Conservation (phyloP, 2,329 filamentous ascomycete genomes). For the Corniculantispora saksenae region DNA sequence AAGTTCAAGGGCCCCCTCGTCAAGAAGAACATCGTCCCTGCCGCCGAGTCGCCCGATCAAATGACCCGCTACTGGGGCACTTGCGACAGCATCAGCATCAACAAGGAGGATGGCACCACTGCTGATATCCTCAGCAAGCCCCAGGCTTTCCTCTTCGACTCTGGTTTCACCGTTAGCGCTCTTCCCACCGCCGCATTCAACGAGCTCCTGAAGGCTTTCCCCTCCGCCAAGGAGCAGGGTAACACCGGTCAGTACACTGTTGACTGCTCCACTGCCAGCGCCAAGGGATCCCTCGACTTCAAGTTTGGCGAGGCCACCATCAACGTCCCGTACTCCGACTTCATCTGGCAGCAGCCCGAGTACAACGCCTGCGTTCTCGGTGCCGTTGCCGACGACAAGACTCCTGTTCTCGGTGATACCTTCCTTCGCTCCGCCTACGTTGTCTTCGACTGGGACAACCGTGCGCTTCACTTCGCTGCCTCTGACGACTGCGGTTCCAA, state of each 20-base stretch:
- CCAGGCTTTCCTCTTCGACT: constrained; percentile 60
- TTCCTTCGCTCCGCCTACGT: constrained; percentile 48
- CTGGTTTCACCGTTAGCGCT: constrained; percentile 67
- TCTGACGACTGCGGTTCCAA: constrained; percentile 41
- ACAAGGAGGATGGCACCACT: constrained; percentile 36
- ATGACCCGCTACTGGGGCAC: constrained; percentile 45
- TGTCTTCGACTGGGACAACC: constrained; percentile 45
- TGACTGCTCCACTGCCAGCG: constrained; percentile 39
- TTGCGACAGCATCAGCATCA: constrained; percentile 39
- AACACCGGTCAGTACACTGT: constrained; percentile 50
- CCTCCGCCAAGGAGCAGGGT: constrained; percentile 45
- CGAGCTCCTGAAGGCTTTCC: constrained; percentile 44
- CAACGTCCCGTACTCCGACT: constrained; percentile 47
- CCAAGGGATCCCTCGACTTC: constrained; percentile 47
- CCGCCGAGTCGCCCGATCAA: constrained; percentile 36
- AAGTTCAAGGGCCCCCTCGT: constrained; percentile 57
- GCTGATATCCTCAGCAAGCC: constrained; percentile 45
- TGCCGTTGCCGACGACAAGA: constrained; percentile 43
- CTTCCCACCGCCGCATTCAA: constrained; percentile 59
- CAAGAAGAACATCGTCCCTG: constrained; percentile 56
- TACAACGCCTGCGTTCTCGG: constrained; percentile 44
- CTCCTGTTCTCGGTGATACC: constrained; percentile 45
- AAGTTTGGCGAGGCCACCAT: constrained; percentile 48
- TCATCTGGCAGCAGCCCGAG: constrained; percentile 42
- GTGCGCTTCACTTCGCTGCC: constrained; percentile 38